Percentiles rank a stretch among this genome's conserved stretches.
These are phyloP conservation scores for Umbelopsis sp. DNA, from an alignment of 192 early-diverging fungal genomes.

Conservation along the genomic window DNA sequence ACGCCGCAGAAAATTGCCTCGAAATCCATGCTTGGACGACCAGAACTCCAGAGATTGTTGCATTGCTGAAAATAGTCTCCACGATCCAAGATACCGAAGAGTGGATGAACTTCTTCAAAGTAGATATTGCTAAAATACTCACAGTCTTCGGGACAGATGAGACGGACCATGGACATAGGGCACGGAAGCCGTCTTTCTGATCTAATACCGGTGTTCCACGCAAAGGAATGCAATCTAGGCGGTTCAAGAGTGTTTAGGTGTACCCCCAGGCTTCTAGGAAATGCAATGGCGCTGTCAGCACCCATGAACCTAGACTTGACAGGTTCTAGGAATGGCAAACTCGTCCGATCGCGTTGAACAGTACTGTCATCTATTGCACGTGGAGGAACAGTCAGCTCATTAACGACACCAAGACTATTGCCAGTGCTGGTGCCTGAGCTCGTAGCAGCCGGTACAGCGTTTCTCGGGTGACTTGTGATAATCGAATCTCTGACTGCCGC, in stretches of 20 bases:
- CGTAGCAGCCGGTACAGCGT: conserved; percentile 3
- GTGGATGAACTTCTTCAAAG: conserved; percentile 17
- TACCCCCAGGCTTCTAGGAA: conserved; percentile 12
- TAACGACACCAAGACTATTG: not conserved
- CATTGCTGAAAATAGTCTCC: conserved; percentile 9
- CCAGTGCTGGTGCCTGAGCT: conserved; percentile 9
- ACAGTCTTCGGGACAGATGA: conserved; percentile 11
- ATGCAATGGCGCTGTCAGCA: conserved; percentile 12
- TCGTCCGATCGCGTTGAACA: not conserved
- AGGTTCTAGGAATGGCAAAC: conserved; percentile 12
- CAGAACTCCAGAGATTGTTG: conserved; percentile 8
- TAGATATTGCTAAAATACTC: conserved; percentile 11
- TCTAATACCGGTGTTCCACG: conserved; percentile 12
- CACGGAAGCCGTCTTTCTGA: conserved; percentile 4
- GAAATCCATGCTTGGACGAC: conserved; percentile 11
- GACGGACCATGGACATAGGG: conserved; percentile 11
- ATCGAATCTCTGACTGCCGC: conserved; percentile 4
- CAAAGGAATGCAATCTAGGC: conserved; percentile 12
- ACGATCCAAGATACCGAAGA: conserved; percentile 11
- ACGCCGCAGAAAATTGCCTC: conserved; percentile 18
- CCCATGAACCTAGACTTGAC: conserved; percentile 8
- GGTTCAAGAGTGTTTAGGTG: conserved; percentile 12
- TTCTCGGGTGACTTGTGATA: conserved; percentile 8
- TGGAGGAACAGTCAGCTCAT: conserved; percentile 2
- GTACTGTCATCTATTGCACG: conserved; percentile 11